phyloP scores from a whole-genome alignment of 176 grass and related monocot species.

The Aegilops umbellulata region DNA sequence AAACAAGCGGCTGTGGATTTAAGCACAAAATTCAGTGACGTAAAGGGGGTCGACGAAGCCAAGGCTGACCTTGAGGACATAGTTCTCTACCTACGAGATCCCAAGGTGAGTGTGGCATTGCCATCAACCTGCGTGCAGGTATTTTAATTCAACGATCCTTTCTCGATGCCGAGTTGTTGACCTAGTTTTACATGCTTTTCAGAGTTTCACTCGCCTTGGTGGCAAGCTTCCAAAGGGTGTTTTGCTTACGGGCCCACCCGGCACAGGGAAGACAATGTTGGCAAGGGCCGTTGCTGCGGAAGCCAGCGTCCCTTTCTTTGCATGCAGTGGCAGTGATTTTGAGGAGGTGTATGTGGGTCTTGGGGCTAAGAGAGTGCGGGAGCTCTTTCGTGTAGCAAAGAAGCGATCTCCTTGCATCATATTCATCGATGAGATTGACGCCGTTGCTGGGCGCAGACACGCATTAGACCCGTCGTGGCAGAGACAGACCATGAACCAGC shows the following conservation, averaged over 20 bases:
- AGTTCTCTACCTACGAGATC: slow-evolving; percentile 83
- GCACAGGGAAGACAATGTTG: neutral
- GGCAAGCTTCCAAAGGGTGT: neutral
- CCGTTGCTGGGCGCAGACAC: neutral
- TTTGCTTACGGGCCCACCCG: neutral
- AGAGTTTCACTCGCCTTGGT: slow-evolving; percentile 17
- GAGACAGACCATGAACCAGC: neutral
- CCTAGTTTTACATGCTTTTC: slow-evolving; percentile 18
- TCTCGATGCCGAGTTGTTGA: neutral
- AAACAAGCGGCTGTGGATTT: slow-evolving; percentile 66
- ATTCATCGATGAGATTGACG: neutral
- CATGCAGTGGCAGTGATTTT: neutral
- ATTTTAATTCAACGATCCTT: neutral
- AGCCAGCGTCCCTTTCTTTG: neutral
- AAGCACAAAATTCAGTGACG: slow-evolving; percentile 69
- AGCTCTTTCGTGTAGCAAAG: neutral
- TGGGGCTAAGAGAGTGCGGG: neutral
- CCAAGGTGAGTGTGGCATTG: slow-evolving; percentile 47
- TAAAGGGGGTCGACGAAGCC: slow-evolving; percentile 80
- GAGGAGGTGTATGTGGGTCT: neutral
- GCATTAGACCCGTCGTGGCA: too few species aligned
- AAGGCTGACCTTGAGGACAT: slow-evolving; percentile 89
- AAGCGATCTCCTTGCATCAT: neutral
- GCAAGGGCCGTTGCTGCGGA: neutral
- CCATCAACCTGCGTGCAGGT: neutral